Evolutionary conservation across 2,329 filamentous ascomycete species (phyloP).

Genomic region (Pleurostoma richardsiae): DNA sequence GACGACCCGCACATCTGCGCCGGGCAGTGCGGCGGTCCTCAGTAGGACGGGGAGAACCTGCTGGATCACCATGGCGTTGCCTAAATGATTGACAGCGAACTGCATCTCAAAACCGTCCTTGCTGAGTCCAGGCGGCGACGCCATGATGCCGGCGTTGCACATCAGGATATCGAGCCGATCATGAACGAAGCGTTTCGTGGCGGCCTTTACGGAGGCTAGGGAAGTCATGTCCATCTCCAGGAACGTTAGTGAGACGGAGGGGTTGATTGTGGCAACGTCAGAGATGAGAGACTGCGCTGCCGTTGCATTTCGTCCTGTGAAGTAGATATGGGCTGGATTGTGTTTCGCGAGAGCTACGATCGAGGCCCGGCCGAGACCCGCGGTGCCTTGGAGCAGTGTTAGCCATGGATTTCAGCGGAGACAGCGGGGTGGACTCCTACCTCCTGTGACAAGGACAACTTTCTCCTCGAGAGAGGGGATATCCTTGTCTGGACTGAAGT

Average conservation of each 20-base stretch:
- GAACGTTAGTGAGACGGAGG: conserved; percentile 12
- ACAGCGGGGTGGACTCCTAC: not conserved
- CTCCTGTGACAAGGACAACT: conserved; percentile 3
- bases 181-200: not conserved
- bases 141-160: conserved; percentile 37
- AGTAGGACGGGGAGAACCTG: conserved; percentile 20
- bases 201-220: not conserved
- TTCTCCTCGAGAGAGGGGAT: conserved; percentile 1
- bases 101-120: conserved; percentile 1
- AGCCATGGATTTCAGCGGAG: not conserved
- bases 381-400: not conserved
- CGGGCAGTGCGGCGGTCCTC: conserved; percentile 13
- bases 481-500: conserved; percentile 13
- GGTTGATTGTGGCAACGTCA: conserved; percentile 23
- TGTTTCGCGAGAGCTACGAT: conserved; percentile 1
- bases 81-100: conserved; percentile 24
- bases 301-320: conserved; percentile 34
- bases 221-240: conserved; percentile 25
- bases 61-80: conserved; percentile 34
- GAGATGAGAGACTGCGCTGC: conserved; percentile 25
- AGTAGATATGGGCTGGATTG: conserved; percentile 2
- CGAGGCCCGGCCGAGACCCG: conserved; percentile 3
- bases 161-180: conserved; percentile 36
- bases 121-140: not conserved
- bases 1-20: conserved; percentile 19